Base-by-base conservation (phyloP, 106 monocot species). In the Apostasia shenzhenica region DNA sequence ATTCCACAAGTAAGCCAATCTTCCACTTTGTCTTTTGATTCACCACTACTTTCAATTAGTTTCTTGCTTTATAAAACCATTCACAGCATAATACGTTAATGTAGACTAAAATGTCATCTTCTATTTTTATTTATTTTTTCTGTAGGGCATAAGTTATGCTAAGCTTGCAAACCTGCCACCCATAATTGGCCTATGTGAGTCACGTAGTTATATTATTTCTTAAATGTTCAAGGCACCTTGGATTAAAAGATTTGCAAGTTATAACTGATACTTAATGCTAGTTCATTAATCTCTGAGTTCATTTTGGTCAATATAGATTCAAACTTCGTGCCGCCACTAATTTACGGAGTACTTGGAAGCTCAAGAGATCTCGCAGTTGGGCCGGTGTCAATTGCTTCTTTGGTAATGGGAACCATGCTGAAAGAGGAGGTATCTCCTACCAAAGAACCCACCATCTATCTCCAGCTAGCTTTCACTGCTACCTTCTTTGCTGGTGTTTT, bases 61-160 rank as follows among this genome's bases (percentile, higher is more conserved):
- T 58, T 10, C 11, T n/a, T 10, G 4, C 26, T n/a, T n/a, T n/a
- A 3, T 3, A 3, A 3, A 3, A 58, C 0, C 11, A 3, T 38
- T 5, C 37, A 48, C 8, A 8, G 8, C 13, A 3, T 56, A 14
- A 10, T 1, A 0, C 0, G 56, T 0, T 13, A 10, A 2, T 56
- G 3, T 13, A 82, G 78, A 0, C 67, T 80, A 9, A 78, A 78
- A 40, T 83, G 80, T 2, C 5, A 0, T 1, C 7, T 3, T 1
- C 39, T 4, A 2, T 40, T 7, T 1, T 43, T 4, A 11, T 12
- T 1, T 45, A 4, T 65, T 70, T 8, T 14, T 43, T 42, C 4
- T 46, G 55, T 86, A 93, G 94, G 94, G 94, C 14, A 91, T 94
- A 46, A 94, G 94, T 60, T 94, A 91, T 56, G 94, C 94, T 26